Evolutionary conservation across 2,329 filamentous ascomycete genomes (phyloP).

Genomic region (Aspergillus uvarum): DNA sequence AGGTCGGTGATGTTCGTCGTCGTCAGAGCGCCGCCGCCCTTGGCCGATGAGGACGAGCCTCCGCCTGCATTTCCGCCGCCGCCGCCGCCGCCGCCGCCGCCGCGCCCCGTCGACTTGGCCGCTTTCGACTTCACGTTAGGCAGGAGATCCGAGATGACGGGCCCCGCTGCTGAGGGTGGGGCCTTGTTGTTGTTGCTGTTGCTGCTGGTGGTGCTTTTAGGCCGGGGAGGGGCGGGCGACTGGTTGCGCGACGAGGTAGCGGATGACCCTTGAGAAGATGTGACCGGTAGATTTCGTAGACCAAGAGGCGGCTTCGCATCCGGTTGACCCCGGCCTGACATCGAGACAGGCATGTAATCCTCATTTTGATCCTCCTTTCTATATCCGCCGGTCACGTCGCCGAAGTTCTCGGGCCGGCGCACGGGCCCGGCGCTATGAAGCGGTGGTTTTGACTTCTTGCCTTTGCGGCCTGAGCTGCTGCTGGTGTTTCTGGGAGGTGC

Average conservation of each 20-base stretch:
- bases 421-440: conserved; percentile 63
- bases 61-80: conserved; percentile 66
- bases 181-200: background rate
- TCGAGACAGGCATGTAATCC: conserved; percentile 66
- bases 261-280: conserved; percentile 42
- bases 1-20: conserved; percentile 56
- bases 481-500: conserved; percentile 2
- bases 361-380: conserved; percentile 68
- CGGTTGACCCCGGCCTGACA: conserved; percentile 35
- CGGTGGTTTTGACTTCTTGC: conserved; percentile 59
- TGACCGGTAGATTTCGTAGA: conserved; percentile 36
- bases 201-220: conserved; percentile 35
- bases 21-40: conserved; percentile 40
- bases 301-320: background rate
- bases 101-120: conserved; percentile 70
- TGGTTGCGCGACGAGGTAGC: conserved; percentile 48
- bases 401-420: conserved; percentile 63
- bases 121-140: conserved; percentile 59
- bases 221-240: conserved; percentile 34
- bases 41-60: conserved; percentile 44
- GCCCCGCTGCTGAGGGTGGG: conserved; percentile 70
- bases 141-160: conserved; percentile 74
- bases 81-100: no score
- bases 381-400: conserved; percentile 68
- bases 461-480: conserved; percentile 25